Evolutionary conservation across 306 rosid species (phyloP), one percentile per base, ranked within the genome.

Genomic region (Lupinus albus): DNA sequence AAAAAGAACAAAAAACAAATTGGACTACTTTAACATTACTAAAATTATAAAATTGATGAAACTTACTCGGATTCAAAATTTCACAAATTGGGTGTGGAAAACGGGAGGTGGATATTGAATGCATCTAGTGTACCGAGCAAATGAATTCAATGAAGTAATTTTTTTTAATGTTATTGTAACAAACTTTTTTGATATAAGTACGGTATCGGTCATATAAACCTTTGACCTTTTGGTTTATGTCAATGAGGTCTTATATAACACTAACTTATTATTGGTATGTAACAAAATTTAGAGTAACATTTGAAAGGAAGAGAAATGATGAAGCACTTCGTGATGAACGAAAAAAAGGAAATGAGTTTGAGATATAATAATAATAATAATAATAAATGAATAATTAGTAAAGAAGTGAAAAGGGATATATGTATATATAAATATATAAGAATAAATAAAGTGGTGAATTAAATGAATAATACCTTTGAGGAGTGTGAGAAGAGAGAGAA

Each of bases 81-180:
- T 41, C 17, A 35, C 32, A 35, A 50, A 36, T 25, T 75, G 56
- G 16, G 38, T 5, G 15, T 41, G 71, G 9, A 28, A 48, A 64
- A 65, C 41, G 44, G 11, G 50, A 16, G 68, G 62, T 35, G 42
- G 76, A 21, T 8, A 76, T 62, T 54, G 12, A 62, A 63, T 61
- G 65, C 21, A 3, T 18, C 58, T 7, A 64, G 42, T 85, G 84
- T 5, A 58, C 82, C 48, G 67, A 5, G 63, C 8, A 13, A 15
- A 17, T 17, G n/a, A 56, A 44, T 73, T 64, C 0, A 66, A 6
- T 30, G 20, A 33, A 32, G 30, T 14, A 20, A 57, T 8, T 57
- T 57, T 32, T 54, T 11, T 28, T 53, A 6, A 4, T 21, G 8
- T 21, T 25, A 25, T 25, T 25, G 30, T 25, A n/a, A n/a, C n/a